Base-by-base conservation (phyloP, 2,329 filamentous ascomycete genomes). In the Fusarium nygamai region DNA sequence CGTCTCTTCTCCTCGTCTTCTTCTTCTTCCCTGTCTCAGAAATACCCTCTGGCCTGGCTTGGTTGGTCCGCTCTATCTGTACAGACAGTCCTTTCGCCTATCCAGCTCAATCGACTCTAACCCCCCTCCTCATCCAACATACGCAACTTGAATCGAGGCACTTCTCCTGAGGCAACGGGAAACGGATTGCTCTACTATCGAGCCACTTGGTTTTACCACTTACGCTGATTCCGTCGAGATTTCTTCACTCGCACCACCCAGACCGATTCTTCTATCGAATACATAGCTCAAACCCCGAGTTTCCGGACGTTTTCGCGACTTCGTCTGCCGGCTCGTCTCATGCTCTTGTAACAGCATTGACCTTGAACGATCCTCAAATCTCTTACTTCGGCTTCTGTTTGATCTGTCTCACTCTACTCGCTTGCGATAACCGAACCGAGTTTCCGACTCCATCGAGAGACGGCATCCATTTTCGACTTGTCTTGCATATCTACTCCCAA, bases 1-100 rank as follows among this genome's bases (percentile, higher is more conserved):
- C 67, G 29, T 74, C 71, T 61, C 61, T 67, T 68, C 62, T 61
- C 41, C 65, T 48, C 41, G 61, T 61, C 61, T 53, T 58, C 38
- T 66, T 64, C 61, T 53, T 61, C 34, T 71, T 60, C 62, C 71
- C 58, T 63, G 61, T 51, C 50, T 60, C 54, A 61, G 54, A 54
- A 44, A 41, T 48, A 43, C 31, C 19, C 24, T 61, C 31, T 61
- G 47, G 64, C 58, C 36, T 69, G 44, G 65, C 58, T 41, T 69
- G 67, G 41, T 46, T 63, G 36, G 20, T 67, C 54, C 44, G 50
- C 56, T 56, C 62, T 64, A 64, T 39, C 62, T 54, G 39, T 39
- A 38, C 24, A 63, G 50, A 38, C 20, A 63, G 56, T 50, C 50
- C 31, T 56, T 39, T 39, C 43, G 38, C 31, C 33, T 29, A 29